Base-by-base conservation (phyloP, 2,329 filamentous ascomycete species). In the Ilyonectria robusta region DNA sequence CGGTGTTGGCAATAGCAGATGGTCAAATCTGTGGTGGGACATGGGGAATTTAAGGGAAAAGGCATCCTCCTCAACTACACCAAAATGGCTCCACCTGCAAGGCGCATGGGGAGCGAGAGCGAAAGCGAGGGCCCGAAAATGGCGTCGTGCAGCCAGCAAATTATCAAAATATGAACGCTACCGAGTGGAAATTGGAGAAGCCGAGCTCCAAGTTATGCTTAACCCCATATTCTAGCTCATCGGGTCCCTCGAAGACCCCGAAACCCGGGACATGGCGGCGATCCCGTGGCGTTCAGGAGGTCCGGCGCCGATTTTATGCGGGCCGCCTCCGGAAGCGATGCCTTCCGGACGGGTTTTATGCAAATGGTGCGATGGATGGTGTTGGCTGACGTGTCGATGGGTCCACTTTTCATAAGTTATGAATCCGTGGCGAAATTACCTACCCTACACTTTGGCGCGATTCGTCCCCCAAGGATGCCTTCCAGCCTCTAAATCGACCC, bases 201-300 rank as follows among this genome's bases (percentile, higher is more conserved):
- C 59, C 62, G 62, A 17, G 19, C 17, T 29, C 9, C 17, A 58
- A 54, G 13, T 57, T 37, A 47, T 35, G 42, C 23, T 35, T 59
- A 44, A 15, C 8, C 29, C 42, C 44, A 11, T 40, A 4, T 33
- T 37, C 33, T 7, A 48, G 42, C 48, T 2, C 31, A 9, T 65
- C 67, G 64, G 67, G 40, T 17, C 35, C 51, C 51, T 54, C 3
- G 15, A 58, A 13, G 13, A 60, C 10, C 44, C 63, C 57, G 17
- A 46, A 26, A 42, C 1, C 47, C 29, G n/a, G 59, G 29, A 11
- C 42, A n/a, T 26, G 8, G n/a, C 29, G 19, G 23, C 26, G n/a
- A 37, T 21, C 15, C 21, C 23, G 48, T 17, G n/a, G 10, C 13
- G 31, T 37, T 44, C 17, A 37, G n/a, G 50, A 40, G 26, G 21